Evolutionary conservation across 768 basidiomycete genomes (phyloP).

Genomic region (Hericium coralloides): DNA sequence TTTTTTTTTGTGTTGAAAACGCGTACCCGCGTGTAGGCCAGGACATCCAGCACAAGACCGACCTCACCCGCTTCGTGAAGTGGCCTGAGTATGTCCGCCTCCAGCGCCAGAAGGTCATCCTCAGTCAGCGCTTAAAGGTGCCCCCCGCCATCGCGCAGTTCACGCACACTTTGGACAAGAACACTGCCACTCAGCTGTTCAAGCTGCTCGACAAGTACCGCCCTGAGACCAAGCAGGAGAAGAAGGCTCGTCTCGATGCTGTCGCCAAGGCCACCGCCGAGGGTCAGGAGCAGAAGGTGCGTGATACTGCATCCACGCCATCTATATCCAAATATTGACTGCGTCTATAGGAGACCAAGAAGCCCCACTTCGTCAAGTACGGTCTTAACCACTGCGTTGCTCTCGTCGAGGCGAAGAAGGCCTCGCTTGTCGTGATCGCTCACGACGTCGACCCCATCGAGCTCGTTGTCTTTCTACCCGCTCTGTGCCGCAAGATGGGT

Average conservation of each 20-base stretch:
- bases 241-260: constrained; percentile 85
- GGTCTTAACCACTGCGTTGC: constrained; percentile 96
- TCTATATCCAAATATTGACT: background rate
- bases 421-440: constrained; percentile 88
- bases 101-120: constrained; percentile 97
- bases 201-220: constrained; percentile 96
- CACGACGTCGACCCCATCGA: constrained; percentile 99
- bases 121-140: constrained; percentile 95
- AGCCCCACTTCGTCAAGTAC: constrained; percentile 92
- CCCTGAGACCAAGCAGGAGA: constrained; percentile 92
- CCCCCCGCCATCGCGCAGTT: constrained; percentile 98
- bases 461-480: constrained; percentile 96
- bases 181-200: constrained; percentile 97
- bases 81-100: constrained; percentile 99
- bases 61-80: constrained; percentile 96
- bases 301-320: background rate
- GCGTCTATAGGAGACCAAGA: constrained; percentile 65
- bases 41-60: constrained; percentile 82
- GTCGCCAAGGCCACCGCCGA: constrained; percentile 72
- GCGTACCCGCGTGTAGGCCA: constrained; percentile 50
- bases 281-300: constrained; percentile 62
- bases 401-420: constrained; percentile 96
- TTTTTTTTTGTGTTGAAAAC: background rate
- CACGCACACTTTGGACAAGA: constrained; percentile 96
- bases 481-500: constrained; percentile 99